Evolutionary conservation across 345 rosid species (phyloP).

Genomic region (Syzygium aqueum): DNA sequence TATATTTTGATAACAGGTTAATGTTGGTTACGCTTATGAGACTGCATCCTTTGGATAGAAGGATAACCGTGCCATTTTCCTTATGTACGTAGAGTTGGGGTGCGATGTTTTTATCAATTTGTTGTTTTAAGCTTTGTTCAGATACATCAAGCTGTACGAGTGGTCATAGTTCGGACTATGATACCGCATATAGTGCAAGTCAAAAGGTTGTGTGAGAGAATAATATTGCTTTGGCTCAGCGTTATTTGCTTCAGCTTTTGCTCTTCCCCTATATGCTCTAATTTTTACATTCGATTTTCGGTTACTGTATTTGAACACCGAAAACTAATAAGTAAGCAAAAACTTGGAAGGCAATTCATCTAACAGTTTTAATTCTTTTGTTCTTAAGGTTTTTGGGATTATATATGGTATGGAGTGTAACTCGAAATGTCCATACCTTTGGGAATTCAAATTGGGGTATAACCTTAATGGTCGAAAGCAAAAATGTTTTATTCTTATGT

Average conservation of each 20-base stretch:
- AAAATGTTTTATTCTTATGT: neutral
- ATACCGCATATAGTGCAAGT: neutral
- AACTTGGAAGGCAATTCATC: no score
- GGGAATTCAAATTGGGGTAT: neutral
- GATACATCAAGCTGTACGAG: neutral
- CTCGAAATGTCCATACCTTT: neutral
- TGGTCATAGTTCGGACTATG: neutral
- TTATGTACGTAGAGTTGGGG: neutral
- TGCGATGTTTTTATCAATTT: neutral
- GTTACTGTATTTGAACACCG: neutral
- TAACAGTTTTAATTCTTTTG: no score
- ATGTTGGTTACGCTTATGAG: neutral
- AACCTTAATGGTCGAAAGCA: neutral
- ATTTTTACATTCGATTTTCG: neutral
- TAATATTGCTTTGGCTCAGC: neutral
- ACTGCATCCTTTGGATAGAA: neutral
- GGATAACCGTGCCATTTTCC: neutral
- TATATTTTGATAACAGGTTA: neutral
- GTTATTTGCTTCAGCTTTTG: neutral
- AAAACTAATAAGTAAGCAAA: no score
- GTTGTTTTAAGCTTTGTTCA: neutral
- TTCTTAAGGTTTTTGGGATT: no score
- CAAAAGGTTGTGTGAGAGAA: neutral
- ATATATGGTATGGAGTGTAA: neutral
- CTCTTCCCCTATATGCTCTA: neutral